phyloP scores from a whole-genome alignment of 169 alveolate genomes.

The Babesia bigemina region DNA sequence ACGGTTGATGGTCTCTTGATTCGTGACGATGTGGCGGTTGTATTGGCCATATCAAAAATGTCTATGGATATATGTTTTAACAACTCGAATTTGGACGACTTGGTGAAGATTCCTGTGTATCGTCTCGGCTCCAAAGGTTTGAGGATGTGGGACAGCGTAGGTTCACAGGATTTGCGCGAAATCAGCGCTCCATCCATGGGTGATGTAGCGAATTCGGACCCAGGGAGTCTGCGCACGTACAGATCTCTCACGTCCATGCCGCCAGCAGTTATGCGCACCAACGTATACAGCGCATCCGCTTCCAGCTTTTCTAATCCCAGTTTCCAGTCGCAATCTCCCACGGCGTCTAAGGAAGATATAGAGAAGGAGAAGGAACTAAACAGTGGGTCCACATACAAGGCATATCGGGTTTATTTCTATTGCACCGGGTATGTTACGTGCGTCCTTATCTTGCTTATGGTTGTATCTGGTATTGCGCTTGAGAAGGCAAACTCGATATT shows the following conservation, averaged over 20 bases:
- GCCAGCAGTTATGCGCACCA: background rate
- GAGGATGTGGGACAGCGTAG: background rate
- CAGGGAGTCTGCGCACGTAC: background rate
- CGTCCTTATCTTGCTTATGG: background rate
- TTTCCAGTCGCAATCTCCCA: background rate
- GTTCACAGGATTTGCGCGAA: background rate
- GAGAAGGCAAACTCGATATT: constrained; percentile 6
- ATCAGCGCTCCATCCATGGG: background rate
- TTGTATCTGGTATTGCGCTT: background rate
- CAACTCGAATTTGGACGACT: background rate
- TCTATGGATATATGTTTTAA: constrained; percentile 4
- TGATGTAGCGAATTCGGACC: background rate
- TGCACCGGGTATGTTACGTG: constrained; percentile 2
- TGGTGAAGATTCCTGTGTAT: background rate
- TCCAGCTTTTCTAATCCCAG: background rate
- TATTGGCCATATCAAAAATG: constrained; percentile 17
- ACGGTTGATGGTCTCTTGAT: constrained; percentile 21
- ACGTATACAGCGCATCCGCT: background rate
- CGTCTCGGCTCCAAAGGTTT: background rate
- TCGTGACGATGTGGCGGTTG: constrained; percentile 31
- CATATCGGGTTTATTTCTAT: constrained; percentile 1
- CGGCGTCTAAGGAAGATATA: background rate
- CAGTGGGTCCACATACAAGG: background rate
- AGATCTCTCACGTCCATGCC: constrained; percentile 1
- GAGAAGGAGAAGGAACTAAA: background rate